These are phyloP conservation scores for Trichoderma cornu-damae DNA, from an alignment of 2,329 filamentous ascomycete species.

Conservation along the genomic window DNA sequence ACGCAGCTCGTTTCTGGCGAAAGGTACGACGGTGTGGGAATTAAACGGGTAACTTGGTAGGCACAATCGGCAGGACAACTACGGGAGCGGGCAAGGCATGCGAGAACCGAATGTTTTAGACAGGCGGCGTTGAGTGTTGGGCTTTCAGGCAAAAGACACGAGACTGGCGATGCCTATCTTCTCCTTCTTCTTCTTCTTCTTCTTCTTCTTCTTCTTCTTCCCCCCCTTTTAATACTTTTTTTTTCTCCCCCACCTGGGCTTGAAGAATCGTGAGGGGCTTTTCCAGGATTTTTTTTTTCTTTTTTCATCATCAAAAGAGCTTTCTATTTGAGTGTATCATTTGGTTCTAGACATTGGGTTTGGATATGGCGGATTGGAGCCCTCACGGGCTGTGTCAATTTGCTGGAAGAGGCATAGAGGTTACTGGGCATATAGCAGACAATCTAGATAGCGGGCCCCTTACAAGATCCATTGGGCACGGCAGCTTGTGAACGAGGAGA, in stretches of 20 bases:
- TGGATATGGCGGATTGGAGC: slow-evolving; percentile 2
- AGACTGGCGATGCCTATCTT: not conserved
- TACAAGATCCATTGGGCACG: not conserved
- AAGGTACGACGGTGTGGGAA: slow-evolving; percentile 5
- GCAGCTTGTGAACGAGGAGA: not conserved
- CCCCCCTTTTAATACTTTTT: not conserved
- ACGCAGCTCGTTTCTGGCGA: not conserved
- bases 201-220: not conserved
- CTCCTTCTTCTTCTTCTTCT: not conserved
- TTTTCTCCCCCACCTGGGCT: not conserved
- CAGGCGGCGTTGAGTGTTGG: slow-evolving; percentile 10
- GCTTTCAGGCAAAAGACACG: not conserved
- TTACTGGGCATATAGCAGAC: not conserved
- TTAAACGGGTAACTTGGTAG: not conserved
- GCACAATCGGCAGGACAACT: not conserved
- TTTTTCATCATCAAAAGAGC: not conserved
- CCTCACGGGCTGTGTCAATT: slow-evolving; percentile 10
- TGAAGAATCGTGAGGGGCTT: not conserved
- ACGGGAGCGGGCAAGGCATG: not conserved
- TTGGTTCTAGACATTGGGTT: slow-evolving; percentile 9
- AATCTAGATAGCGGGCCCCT: not conserved
- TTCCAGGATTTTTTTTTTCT: not conserved
- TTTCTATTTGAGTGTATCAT: not conserved
- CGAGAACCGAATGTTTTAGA: slow-evolving; percentile 7
- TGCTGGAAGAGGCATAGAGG: not conserved